Conservation (phyloP, 106 monocot genomes). For the Amphibolis antarctica region DNA sequence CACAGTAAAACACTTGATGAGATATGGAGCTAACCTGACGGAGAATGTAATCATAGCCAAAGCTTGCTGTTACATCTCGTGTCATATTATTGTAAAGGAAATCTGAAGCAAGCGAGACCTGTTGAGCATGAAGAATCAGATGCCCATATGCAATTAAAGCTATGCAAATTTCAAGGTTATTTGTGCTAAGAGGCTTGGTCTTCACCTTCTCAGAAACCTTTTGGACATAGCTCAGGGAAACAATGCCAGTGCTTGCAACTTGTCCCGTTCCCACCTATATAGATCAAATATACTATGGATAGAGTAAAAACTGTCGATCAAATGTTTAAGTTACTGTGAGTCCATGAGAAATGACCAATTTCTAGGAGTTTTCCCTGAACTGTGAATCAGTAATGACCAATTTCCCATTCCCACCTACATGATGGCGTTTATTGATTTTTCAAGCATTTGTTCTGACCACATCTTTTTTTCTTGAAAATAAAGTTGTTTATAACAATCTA, state of each 20-base stretch:
- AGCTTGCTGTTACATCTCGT: conserved; percentile 84
- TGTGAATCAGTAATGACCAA: too few species aligned
- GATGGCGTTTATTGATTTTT: too few species aligned
- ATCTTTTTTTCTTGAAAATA: too few species aligned
- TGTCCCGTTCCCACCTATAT: conserved; percentile 80
- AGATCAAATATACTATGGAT: too few species aligned
- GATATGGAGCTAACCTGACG: conserved; percentile 51
- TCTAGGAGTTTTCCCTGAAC: too few species aligned
- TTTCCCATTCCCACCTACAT: too few species aligned
- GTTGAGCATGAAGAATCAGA: conserved; percentile 7
- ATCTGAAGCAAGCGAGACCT: conserved; percentile 97
- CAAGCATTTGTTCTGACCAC: too few species aligned
- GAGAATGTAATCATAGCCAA: conserved; percentile 98
- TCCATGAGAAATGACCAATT: too few species aligned
- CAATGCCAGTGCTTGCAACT: conserved; percentile 84
- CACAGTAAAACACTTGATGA: too few species aligned
- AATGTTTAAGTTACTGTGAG: background rate
- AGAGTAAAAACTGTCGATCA: background rate
- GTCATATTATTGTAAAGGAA: conserved; percentile 97
- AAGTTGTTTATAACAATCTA: too few species aligned
- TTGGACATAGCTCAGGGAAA: conserved; percentile 95
- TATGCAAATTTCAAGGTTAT: too few species aligned
- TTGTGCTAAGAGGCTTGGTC: background rate
- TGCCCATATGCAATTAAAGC: background rate
- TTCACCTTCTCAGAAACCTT: conserved; percentile 95